Evolutionary conservation across 805 yeast species (phyloP).

Genomic region (Teunomyces tritomae): DNA sequence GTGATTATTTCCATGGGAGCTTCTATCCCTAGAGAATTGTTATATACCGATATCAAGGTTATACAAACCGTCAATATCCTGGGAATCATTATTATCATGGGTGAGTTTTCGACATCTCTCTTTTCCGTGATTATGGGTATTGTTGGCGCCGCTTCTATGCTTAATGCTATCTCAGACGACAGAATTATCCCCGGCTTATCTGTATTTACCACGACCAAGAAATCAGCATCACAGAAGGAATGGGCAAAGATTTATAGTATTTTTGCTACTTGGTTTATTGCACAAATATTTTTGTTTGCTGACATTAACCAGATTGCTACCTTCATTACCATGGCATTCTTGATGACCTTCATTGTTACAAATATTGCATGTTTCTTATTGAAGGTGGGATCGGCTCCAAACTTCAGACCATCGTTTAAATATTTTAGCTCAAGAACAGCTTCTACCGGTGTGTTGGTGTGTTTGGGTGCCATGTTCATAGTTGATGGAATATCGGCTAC

Average conservation of each 20-base stretch:
- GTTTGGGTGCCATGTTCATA: slow-evolving; percentile 84
- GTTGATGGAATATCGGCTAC: slow-evolving; percentile 92
- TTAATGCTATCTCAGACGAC: slow-evolving; percentile 91
- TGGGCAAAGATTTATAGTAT: slow-evolving; percentile 68
- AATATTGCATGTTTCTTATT: slow-evolving; percentile 90
- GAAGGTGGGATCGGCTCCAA: slow-evolving; percentile 93
- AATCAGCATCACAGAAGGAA: slow-evolving; percentile 39
- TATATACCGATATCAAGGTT: slow-evolving; percentile 77
- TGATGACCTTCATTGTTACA: slow-evolving; percentile 93
- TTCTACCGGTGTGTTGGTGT: slow-evolving; percentile 62
- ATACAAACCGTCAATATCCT: slow-evolving; percentile 77
- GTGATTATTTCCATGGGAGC: slow-evolving; percentile 81
- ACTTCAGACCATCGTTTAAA: slow-evolving; percentile 92
- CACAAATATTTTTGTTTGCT: slow-evolving; percentile 83
- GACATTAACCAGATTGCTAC: slow-evolving; percentile 94
- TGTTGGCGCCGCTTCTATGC: slow-evolving; percentile 89
- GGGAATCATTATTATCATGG: slow-evolving; percentile 67
- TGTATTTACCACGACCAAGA: slow-evolving; percentile 42
- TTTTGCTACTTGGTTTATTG: slow-evolving; percentile 71
- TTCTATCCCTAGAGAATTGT: slow-evolving; percentile 74
- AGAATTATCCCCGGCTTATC: slow-evolving; percentile 77
- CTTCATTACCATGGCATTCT: slow-evolving; percentile 93
- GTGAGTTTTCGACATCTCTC: slow-evolving; percentile 89
- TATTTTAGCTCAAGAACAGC: slow-evolving; percentile 86
- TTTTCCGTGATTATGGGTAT: slow-evolving; percentile 95